Evolutionary conservation across 768 basidiomycete genomes (phyloP).

Genomic region (Mycena indigotica): DNA sequence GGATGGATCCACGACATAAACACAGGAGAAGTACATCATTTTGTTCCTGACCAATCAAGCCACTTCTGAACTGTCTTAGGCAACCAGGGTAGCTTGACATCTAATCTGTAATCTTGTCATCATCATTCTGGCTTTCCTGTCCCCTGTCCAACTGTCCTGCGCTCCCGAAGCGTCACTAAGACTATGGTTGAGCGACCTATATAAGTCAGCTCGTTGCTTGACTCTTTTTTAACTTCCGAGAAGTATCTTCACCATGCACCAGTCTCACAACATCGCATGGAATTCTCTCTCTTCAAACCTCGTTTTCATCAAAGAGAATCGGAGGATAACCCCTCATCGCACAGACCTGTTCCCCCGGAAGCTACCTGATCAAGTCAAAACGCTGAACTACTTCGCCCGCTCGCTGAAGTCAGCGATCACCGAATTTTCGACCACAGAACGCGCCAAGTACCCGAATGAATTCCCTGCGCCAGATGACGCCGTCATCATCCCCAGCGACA

Average conservation of each 20-base stretch:
- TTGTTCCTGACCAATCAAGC: not conserved
- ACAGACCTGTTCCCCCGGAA: conserved; percentile 32
- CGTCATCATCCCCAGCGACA: conserved; percentile 33
- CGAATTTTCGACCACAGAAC: conserved; percentile 40
- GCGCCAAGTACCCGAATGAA: conserved; percentile 32
- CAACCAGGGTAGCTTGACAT: conserved; percentile 20
- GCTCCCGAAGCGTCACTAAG: not conserved
- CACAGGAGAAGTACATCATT: conserved; percentile 52
- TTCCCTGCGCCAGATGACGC: conserved; percentile 22
- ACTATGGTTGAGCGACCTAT: no score
- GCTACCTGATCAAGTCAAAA: conserved; percentile 24
- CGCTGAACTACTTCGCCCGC: conserved; percentile 37
- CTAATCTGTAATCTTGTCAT: not conserved
- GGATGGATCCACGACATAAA: conserved; percentile 72
- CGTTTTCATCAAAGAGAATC: conserved; percentile 35
- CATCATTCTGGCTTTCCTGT: no score
- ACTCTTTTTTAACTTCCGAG: no score
- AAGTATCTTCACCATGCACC: conserved; percentile 41
- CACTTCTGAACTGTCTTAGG: conserved; percentile 2
- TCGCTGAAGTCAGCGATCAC: conserved; percentile 31
- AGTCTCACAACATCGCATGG: conserved; percentile 45
- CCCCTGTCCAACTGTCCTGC: not conserved
- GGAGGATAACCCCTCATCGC: conserved; percentile 28
- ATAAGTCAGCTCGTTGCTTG: no score
- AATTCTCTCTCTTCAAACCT: conserved; percentile 35